A percentile compares a stretch with the other conserved stretches of the same genome.
Conservation (phyloP, 163 green algal genomes). For the Volvox carteri region DNA sequence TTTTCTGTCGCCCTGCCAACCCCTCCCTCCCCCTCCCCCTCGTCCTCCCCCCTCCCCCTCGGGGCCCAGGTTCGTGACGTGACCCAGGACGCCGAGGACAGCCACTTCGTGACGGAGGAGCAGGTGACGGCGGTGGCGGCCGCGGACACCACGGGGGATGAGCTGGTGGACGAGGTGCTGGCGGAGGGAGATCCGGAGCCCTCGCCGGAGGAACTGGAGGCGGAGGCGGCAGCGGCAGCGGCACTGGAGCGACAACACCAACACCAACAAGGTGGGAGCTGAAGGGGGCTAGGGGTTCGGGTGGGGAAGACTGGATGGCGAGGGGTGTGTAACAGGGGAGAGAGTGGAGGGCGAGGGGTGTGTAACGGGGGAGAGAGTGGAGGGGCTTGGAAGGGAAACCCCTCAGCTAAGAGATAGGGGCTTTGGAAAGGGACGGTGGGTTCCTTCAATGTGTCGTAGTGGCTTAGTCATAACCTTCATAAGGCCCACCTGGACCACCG, state of each 20-base stretch:
- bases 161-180: conserved; percentile 58
- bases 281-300: not conserved
- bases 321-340: not conserved
- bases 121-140: conserved; percentile 56
- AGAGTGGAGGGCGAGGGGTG: not conserved
- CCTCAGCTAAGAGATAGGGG: too few relatives aligned
- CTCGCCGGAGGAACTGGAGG: conserved; percentile 35
- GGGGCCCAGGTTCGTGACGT: conserved; percentile 54
- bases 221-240: conserved; percentile 20
- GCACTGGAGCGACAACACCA: conserved; percentile 1
- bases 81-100: conserved; percentile 63
- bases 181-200: conserved; percentile 51
- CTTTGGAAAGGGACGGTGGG: too few relatives aligned
- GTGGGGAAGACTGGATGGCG: not conserved
- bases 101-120: conserved; percentile 61
- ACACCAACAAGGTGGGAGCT: not conserved
- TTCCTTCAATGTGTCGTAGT: too few relatives aligned
- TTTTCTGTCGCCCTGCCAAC: not conserved
- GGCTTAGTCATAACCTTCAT: too few relatives aligned
- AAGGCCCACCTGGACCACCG: too few relatives aligned
- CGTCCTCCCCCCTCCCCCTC: not conserved
- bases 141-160: conserved; percentile 50
- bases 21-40: too few relatives aligned
- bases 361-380: not conserved
- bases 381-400: too few relatives aligned